phyloP scores from a whole-genome alignment of 2,329 filamentous ascomycete species.

The Fusarium heterosporum region DNA sequence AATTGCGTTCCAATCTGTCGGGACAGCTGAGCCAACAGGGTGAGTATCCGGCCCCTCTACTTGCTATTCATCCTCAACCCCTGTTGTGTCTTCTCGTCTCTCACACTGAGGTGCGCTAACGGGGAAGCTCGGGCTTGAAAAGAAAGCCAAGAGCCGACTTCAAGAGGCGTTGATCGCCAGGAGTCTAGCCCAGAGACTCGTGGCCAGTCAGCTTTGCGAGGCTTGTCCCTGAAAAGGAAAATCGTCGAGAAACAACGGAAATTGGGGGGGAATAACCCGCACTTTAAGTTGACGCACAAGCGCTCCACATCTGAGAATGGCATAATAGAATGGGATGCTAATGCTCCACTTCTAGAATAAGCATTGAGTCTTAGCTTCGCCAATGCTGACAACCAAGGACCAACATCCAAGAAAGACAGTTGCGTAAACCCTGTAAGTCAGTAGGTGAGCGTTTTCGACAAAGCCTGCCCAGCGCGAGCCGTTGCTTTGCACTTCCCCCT shows the following conservation, averaged over 20 bases:
- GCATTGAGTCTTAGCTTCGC: neutral
- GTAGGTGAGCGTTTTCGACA: constrained; percentile 5
- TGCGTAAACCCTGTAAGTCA: neutral
- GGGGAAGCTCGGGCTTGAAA: neutral
- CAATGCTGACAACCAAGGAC: neutral
- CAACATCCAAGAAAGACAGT: neutral
- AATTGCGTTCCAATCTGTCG: constrained; percentile 38
- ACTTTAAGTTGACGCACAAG: constrained; percentile 2
- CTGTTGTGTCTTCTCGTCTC: neutral
- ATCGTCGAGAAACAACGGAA: neutral
- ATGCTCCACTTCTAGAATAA: constrained; percentile 1
- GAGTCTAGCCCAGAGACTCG: constrained; percentile 6
- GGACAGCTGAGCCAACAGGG: constrained; percentile 41
- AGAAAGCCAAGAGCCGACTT: neutral
- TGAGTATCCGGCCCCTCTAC: constrained; percentile 18
- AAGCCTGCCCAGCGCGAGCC: constrained; percentile 3
- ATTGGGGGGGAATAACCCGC: constrained; percentile 8
- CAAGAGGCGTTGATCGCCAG: constrained; percentile 15
- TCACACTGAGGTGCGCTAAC: constrained; percentile 10
- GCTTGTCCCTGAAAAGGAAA: constrained; percentile 6
- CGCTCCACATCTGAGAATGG: neutral
- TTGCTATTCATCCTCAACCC: constrained; percentile 7
- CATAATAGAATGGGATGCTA: neutral
- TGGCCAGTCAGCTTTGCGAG: neutral
- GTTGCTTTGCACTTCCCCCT: constrained; percentile 19